A percentile compares a stretch with the other conserved stretches of the same genome.
Evolutionary conservation across 306 rosid genomes (phyloP).

Genomic region (Medicago ruthenica): DNA sequence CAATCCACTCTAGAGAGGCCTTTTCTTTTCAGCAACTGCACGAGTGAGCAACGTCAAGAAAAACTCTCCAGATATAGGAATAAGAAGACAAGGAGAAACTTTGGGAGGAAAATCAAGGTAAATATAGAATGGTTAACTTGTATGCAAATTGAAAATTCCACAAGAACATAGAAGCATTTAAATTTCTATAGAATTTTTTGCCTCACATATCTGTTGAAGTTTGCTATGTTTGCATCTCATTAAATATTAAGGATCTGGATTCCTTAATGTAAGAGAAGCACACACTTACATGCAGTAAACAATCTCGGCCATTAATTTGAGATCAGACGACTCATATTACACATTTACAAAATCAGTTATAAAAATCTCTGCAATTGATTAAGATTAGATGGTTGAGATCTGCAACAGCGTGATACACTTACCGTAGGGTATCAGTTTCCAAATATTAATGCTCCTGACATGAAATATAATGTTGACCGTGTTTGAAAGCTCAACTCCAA

Average conservation of each 20-base stretch:
- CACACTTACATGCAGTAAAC: not conserved
- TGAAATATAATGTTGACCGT: too few species aligned
- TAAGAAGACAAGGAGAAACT: conserved; percentile 91
- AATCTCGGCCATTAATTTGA: not conserved
- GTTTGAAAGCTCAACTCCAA: too few species aligned
- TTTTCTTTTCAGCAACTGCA: conserved; percentile 67
- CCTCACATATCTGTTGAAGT: not conserved
- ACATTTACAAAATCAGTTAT: not conserved
- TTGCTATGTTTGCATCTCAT: not conserved
- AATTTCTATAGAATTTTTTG: not conserved
- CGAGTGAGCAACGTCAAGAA: conserved; percentile 79
- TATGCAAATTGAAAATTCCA: too few species aligned
- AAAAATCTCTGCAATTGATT: not conserved
- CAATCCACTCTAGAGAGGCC: conserved; percentile 70
- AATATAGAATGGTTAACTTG: not conserved
- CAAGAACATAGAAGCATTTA: not conserved
- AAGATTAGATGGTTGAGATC: not conserved
- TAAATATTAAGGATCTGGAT: not conserved
- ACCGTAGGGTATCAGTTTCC: not conserved
- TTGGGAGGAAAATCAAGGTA: conserved; percentile 97
- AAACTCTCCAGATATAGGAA: conserved; percentile 90
- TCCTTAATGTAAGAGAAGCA: not conserved
- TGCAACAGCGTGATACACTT: not conserved
- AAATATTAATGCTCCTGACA: too few species aligned
- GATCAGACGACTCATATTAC: not conserved